Conservation (phyloP, 441 rosid species). For the Euphorbia celastroides region DNA sequence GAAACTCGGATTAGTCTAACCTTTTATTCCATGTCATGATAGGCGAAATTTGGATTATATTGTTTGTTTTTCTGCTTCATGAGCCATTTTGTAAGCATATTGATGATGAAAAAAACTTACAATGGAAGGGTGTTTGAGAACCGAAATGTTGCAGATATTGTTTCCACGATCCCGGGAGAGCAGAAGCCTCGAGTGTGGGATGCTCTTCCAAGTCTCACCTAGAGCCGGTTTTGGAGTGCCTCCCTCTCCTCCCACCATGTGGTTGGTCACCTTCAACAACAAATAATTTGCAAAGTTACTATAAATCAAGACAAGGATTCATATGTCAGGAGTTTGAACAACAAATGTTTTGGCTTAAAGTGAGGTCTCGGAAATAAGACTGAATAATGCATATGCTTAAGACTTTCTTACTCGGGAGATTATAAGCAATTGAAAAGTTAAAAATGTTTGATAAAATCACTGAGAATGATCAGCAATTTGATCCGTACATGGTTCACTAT, state of each 20-base stretch:
- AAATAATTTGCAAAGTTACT: not conserved
- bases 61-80: not conserved
- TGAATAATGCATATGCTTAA: too few relatives aligned
- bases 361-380: too few relatives aligned
- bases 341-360: too few relatives aligned
- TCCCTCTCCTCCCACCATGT: conserved; percentile 71
- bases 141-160: conserved; percentile 30
- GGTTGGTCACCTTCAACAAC: conserved; percentile 66
- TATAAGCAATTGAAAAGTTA: too few relatives aligned
- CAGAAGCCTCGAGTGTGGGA: conserved; percentile 71
- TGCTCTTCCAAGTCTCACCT: conserved; percentile 83
- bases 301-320: not conserved
- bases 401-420: too few relatives aligned
- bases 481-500: not conserved
- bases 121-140: conserved; percentile 63
- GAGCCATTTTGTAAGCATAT: not conserved
- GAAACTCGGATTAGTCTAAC: not conserved
- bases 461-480: not conserved
- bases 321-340: not conserved
- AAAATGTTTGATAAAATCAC: not conserved
- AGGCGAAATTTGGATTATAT: too few relatives aligned
- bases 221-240: conserved; percentile 72
- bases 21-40: not conserved
- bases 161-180: conserved; percentile 41
- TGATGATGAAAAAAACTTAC: conserved; percentile 25